Conservation (phyloP, 73 alveolate genomes). For the Effrenium voratum region DNA sequence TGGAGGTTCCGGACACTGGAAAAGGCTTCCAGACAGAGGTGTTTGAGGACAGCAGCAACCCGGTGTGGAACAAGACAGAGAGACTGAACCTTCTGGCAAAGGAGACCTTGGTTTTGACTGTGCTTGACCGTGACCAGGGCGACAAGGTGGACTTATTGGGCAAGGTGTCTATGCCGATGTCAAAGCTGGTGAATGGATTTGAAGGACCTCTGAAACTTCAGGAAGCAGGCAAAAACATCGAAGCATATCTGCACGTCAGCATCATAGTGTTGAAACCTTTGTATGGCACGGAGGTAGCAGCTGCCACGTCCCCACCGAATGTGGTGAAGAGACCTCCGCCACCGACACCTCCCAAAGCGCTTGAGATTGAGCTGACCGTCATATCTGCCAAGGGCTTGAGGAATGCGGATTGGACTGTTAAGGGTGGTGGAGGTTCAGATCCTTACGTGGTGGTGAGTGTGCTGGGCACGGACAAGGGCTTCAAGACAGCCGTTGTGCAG, state of each 20-base stretch:
- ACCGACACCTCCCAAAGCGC: constrained; percentile 4
- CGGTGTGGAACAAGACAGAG: constrained; percentile 5
- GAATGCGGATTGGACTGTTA: background rate
- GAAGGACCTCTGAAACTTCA: background rate
- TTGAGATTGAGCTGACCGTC: constrained; percentile 4
- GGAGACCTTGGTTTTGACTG: background rate
- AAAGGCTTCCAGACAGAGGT: constrained; percentile 31
- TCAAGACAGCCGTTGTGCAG: background rate
- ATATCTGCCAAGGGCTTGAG: constrained; percentile 22
- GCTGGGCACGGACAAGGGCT: background rate
- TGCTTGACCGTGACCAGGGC: constrained; percentile 13
- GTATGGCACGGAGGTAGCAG: background rate
- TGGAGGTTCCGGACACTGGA: background rate
- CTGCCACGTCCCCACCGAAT: background rate
- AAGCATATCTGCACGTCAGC: background rate
- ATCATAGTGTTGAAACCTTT: background rate
- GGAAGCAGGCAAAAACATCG: background rate
- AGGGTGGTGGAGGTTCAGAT: background rate
- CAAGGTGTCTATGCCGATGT: background rate
- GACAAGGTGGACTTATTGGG: background rate
- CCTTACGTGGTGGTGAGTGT: constrained; percentile 3
- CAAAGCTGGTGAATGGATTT: background rate
- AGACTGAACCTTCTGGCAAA: background rate
- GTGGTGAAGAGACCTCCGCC: background rate
- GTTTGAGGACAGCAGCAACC: background rate